Evolutionary conservation across 768 basidiomycete genomes (phyloP).

Genomic region (Daedaleopsis sinensis): DNA sequence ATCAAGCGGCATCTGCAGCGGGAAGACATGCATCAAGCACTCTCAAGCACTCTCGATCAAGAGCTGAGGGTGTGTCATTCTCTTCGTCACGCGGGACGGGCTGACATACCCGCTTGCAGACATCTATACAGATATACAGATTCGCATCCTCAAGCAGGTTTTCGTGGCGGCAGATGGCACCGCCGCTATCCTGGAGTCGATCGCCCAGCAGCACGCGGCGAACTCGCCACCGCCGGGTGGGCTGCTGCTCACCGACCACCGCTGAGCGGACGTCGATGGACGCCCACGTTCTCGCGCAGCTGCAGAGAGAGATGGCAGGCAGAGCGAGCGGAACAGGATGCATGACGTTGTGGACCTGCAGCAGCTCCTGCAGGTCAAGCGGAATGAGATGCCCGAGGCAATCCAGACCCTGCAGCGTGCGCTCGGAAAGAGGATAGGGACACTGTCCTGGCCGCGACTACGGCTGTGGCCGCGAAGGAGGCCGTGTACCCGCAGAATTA

Average conservation of each 20-base stretch:
- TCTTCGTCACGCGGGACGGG: too few species aligned
- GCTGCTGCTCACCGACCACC: constrained; percentile 18
- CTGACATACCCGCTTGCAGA: constrained; percentile 18
- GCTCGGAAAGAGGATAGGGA: constrained; percentile 40
- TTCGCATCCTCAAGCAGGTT: constrained; percentile 50
- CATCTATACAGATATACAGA: constrained; percentile 53
- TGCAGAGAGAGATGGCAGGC: constrained; percentile 35
- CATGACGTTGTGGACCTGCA: constrained; percentile 60
- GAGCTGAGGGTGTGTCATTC: constrained; percentile 50
- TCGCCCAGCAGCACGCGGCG: too few species aligned
- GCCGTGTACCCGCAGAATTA: too few species aligned
- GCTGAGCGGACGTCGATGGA: background rate
- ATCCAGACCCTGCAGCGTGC: constrained; percentile 81
- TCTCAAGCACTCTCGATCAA: constrained; percentile 53
- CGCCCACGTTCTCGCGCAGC: constrained; percentile 10
- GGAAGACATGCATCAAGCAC: constrained; percentile 62
- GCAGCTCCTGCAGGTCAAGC: constrained; percentile 57
- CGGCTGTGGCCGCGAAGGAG: background rate
- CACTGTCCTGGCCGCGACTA: background rate
- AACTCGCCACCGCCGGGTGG: constrained; percentile 3
- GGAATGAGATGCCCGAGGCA: constrained; percentile 78
- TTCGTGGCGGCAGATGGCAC: constrained; percentile 45
- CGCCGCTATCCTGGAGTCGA: constrained; percentile 34
- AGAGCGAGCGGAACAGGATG: constrained; percentile 51
- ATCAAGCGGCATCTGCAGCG: constrained; percentile 72